Conservation (phyloP, 2,329 filamentous ascomycete genomes). For the Botrytis cinerea region DNA sequence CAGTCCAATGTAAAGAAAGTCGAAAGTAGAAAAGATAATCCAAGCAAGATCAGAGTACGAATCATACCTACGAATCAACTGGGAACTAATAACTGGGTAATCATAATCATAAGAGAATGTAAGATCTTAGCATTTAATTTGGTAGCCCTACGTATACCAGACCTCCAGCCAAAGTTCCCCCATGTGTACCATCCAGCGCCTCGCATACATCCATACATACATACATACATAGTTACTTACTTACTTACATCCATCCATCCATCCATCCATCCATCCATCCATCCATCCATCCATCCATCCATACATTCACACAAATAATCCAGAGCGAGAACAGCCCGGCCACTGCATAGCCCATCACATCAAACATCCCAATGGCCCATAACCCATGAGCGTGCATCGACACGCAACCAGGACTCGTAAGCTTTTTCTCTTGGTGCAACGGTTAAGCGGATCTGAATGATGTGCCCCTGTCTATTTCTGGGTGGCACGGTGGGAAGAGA, state of each 20-base stretch:
- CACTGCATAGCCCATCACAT: background rate
- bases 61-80: background rate
- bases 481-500: background rate
- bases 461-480: background rate
- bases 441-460: background rate
- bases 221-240: too few species aligned
- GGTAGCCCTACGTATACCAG: background rate
- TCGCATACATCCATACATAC: too few species aligned
- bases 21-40: background rate
- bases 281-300: too few species aligned
- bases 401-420: constrained; percentile 21
- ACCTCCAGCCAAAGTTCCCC: too few species aligned
- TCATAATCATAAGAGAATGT: background rate
- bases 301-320: background rate
- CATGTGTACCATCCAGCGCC: too few species aligned
- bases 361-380: background rate
- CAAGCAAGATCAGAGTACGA: background rate
- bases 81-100: background rate
- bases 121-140: background rate
- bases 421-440: background rate
- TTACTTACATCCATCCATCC: too few species aligned
- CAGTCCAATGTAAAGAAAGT: background rate
- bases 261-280: too few species aligned
- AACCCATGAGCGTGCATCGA: background rate
- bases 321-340: background rate